A percentile compares a stretch with the other conserved stretches of the same genome.
phyloP scores from a whole-genome alignment of 2,329 filamentous ascomycete genomes.

The Fusarium coffeatum region DNA sequence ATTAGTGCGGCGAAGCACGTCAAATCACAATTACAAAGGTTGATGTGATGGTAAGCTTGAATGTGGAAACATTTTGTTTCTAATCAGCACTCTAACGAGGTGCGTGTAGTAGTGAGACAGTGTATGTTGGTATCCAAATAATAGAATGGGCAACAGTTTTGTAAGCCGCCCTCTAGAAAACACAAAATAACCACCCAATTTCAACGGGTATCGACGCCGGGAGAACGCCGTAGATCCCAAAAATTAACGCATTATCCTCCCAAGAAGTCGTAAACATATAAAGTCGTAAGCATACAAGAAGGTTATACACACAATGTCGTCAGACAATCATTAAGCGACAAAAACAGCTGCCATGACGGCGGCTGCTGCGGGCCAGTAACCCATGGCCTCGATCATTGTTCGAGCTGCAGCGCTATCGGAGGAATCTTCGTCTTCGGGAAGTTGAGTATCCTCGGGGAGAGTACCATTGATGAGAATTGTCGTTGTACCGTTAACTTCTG shows the following conservation, averaged over 20 bases:
- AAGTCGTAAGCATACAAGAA: constrained; percentile 29
- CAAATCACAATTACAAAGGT: background rate
- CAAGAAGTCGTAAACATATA: constrained; percentile 21
- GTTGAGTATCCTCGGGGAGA: constrained; percentile 76
- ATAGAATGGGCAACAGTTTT: background rate
- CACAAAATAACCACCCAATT: constrained; percentile 11
- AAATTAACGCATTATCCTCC: background rate
- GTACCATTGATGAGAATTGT: constrained; percentile 82
- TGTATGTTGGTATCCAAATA: background rate
- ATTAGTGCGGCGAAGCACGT: background rate
- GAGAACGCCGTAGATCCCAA: constrained; percentile 13
- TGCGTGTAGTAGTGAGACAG: background rate
- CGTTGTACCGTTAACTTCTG: constrained; percentile 67
- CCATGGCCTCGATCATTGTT: constrained; percentile 53
- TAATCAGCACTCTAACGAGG: background rate
- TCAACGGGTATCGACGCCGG: constrained; percentile 26
- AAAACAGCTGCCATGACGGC: constrained; percentile 60
- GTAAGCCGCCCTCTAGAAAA: background rate
- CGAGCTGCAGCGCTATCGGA: constrained; percentile 43
- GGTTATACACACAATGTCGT: constrained; percentile 9
- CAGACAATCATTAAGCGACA: constrained; percentile 49
- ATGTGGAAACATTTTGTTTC: constrained; percentile 3
- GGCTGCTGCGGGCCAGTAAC: constrained; percentile 63
- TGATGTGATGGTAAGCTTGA: background rate
- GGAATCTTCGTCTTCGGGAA: constrained; percentile 42